Evolutionary conservation across 805 yeast species (phyloP).

Genomic region (Torulaspora indica): DNA sequence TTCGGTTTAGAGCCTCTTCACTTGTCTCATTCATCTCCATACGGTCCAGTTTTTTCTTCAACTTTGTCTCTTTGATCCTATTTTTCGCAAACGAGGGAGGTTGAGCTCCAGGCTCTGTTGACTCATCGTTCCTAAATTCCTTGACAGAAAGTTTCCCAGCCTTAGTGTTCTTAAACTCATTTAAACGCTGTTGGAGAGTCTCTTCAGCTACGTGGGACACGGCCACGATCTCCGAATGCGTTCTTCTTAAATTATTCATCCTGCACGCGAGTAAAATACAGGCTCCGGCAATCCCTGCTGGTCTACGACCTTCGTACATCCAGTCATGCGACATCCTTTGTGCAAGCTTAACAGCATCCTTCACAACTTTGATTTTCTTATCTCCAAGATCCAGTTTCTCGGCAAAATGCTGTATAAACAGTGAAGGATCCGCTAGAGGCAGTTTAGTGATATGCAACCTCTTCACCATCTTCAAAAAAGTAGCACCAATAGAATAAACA

Average conservation of each 20-base stretch:
- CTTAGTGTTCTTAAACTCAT: constrained; percentile 76
- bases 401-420: constrained; percentile 91
- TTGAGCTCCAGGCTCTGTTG: constrained; percentile 42
- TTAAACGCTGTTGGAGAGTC: constrained; percentile 83
- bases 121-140: constrained; percentile 57
- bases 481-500: constrained; percentile 93
- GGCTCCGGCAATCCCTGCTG: constrained; percentile 98
- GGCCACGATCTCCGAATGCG: constrained; percentile 89
- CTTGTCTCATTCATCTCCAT: constrained; percentile 32
- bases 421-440: constrained; percentile 90
- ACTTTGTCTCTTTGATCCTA: constrained; percentile 46
- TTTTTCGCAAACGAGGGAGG: constrained; percentile 83
- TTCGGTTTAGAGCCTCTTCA: constrained; percentile 39
- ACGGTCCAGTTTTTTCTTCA: constrained; percentile 35
- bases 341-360: constrained; percentile 83
- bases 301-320: constrained; percentile 95
- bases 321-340: constrained; percentile 91
- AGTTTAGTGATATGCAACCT: constrained; percentile 67
- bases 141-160: constrained; percentile 70
- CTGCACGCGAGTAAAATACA: constrained; percentile 89
- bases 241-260: constrained; percentile 90
- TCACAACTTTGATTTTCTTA: constrained; percentile 65
- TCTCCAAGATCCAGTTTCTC: constrained; percentile 79
- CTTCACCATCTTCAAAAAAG: constrained; percentile 89
- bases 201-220: constrained; percentile 94